phyloP scores from a whole-genome alignment of 2,329 filamentous ascomycete genomes.

The Aspergillus uvarum region DNA sequence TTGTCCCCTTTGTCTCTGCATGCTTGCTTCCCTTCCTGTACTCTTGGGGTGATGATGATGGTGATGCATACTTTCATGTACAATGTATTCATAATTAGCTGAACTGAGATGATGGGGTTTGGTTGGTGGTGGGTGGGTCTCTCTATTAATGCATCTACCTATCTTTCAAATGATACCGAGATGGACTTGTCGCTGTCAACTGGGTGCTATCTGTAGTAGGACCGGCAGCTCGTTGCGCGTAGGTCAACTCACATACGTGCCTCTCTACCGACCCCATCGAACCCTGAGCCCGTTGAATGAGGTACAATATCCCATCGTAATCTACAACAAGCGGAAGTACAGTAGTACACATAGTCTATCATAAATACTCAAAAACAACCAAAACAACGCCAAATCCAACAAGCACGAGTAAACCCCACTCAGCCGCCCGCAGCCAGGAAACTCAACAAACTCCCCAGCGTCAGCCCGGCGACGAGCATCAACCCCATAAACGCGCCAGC shows the following conservation, averaged over 20 bases:
- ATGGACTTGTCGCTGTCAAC: not conserved
- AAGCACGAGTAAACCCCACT: not conserved
- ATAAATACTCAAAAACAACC: too few relatives aligned
- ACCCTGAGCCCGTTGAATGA: too few relatives aligned
- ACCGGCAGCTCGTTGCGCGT: too few relatives aligned
- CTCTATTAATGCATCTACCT: not conserved
- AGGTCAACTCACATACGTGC: too few relatives aligned
- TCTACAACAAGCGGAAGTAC: too few relatives aligned
- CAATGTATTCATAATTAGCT: slow-evolving; percentile 23
- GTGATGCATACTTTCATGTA: slow-evolving; percentile 23
- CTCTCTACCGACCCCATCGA: too few relatives aligned
- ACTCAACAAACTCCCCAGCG: slow-evolving; percentile 83
- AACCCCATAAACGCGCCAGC: slow-evolving; percentile 93
- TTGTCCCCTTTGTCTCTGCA: not conserved
- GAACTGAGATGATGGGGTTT: slow-evolving; percentile 8
- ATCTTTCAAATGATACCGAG: not conserved
- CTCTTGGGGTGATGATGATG: not conserved
- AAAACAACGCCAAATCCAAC: not conserved
- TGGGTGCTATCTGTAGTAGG: too few relatives aligned
- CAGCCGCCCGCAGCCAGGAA: slow-evolving; percentile 62
- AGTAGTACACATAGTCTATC: too few relatives aligned
- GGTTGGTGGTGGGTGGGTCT: not conserved
- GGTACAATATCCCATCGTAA: too few relatives aligned
- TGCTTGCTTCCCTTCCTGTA: not conserved
- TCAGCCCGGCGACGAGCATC: slow-evolving; percentile 80